These are phyloP conservation scores for Scalesia atractyloides DNA, from an alignment of 129 eudicot genomes.

Conservation along the genomic window DNA sequence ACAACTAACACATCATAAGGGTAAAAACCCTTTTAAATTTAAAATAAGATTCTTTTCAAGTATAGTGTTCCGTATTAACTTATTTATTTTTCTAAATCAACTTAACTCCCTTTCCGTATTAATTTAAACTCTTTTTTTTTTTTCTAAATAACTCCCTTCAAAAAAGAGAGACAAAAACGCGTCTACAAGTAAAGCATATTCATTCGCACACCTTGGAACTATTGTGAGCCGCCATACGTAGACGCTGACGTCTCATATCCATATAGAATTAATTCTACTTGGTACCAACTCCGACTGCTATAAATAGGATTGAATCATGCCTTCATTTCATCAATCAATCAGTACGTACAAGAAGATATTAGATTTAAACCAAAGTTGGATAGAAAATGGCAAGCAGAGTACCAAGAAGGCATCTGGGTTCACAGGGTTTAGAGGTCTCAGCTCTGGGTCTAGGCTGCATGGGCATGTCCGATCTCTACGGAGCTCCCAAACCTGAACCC, in stretches of 20 bases:
- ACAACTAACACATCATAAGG: too few relatives aligned
- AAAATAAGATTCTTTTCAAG: too few relatives aligned
- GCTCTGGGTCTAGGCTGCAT: slow-evolving; percentile 48
- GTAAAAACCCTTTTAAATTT: too few relatives aligned
- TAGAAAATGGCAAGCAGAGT: slow-evolving; percentile 1
- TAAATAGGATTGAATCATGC: background rate
- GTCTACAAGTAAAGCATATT: too few relatives aligned
- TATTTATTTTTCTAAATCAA: too few relatives aligned
- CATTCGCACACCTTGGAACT: too few relatives aligned
- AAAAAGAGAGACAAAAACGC: too few relatives aligned
- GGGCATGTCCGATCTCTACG: slow-evolving; percentile 44
- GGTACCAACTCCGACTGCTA: background rate
- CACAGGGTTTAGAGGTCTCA: slow-evolving; percentile 49
- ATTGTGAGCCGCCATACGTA: background rate
- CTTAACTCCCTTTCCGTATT: too few relatives aligned
- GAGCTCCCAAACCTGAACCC: slow-evolving; percentile 43
- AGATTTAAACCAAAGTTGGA: background rate
- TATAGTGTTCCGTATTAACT: too few relatives aligned
- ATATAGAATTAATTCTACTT: too few relatives aligned
- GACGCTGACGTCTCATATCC: background rate
- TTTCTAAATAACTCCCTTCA: too few relatives aligned
- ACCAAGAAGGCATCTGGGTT: slow-evolving; percentile 42
- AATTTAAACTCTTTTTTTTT: too few relatives aligned
- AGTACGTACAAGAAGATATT: background rate
- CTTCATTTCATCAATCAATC: background rate